Percentiles rank a stretch among this genome's conserved stretches.
Conservation (phyloP, 2,329 filamentous ascomycete species). For the Keithomyces neogunnii region DNA sequence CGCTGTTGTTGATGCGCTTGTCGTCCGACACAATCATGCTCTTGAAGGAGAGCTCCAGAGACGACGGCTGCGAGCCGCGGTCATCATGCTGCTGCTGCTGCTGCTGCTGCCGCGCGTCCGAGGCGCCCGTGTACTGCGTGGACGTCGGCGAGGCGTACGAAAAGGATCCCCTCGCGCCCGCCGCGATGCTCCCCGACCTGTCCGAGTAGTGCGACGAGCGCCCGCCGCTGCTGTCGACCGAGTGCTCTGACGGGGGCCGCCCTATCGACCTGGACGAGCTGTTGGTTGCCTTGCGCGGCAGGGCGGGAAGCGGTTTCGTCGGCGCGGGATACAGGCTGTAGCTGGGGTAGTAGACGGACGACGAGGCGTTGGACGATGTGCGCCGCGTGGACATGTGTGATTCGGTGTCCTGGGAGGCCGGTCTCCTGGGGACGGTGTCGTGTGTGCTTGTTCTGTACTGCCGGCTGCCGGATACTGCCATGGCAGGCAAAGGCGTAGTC, state of each 20-base stretch:
- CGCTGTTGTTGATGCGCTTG: conserved; percentile 21
- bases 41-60: conserved; percentile 12
- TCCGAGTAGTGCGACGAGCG: conserved; percentile 8
- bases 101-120: not conserved
- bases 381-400: conserved; percentile 1
- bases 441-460: not conserved
- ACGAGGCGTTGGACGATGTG: conserved; percentile 3
- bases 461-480: not conserved
- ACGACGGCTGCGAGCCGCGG: not conserved
- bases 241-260: conserved; percentile 1
- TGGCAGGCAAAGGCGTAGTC: not conserved
- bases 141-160: not conserved
- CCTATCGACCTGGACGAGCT: conserved; percentile 3
- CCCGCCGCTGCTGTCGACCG: conserved; percentile 1
- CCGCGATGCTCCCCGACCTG: not conserved
- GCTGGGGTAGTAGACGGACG: conserved; percentile 1
- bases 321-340: conserved; percentile 8
- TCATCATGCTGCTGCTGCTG: not conserved
- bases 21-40: conserved; percentile 16
- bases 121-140: not conserved
- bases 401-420: not conserved
- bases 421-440: conserved; percentile 1
- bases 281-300: conserved; percentile 2
- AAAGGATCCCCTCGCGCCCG: not conserved
- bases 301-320: conserved; percentile 5